A percentile compares a stretch with the other conserved stretches of the same genome.
Evolutionary conservation across 2,329 filamentous ascomycete genomes (phyloP).

Genomic region (Aspergillus sp.): DNA sequence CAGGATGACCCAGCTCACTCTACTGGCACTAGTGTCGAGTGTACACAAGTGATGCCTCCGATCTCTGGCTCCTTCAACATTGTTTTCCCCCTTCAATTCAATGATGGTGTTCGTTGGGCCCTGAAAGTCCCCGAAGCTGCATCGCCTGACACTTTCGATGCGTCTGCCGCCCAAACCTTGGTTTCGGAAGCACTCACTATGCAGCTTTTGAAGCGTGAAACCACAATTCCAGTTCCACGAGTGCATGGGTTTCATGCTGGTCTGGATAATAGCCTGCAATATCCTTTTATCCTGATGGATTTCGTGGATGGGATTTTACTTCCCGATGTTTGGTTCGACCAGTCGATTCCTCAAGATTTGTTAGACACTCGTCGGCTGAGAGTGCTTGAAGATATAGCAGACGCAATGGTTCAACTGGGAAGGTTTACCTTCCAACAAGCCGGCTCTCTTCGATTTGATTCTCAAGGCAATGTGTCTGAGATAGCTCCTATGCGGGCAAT

Average conservation of each 20-base stretch:
- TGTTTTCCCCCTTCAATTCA: conserved; percentile 4
- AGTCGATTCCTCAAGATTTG: conserved; percentile 1
- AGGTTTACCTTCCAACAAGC: conserved; percentile 10
- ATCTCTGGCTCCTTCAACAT: conserved; percentile 4
- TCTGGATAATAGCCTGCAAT: conserved; percentile 14
- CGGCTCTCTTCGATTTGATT: conserved; percentile 8
- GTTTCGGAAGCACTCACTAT: conserved; percentile 24
- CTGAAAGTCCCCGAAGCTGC: conserved; percentile 2
- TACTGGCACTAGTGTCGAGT: too few relatives aligned
- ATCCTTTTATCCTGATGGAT: conserved; percentile 24
- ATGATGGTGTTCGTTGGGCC: conserved; percentile 1
- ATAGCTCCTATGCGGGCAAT: conserved; percentile 2
- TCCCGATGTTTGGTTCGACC: conserved; percentile 23
- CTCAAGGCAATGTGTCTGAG: conserved; percentile 2
- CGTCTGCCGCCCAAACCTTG: conserved; percentile 1
- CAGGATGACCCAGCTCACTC: too few relatives aligned
- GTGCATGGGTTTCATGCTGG: conserved; percentile 22
- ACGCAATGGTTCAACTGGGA: conserved; percentile 16
- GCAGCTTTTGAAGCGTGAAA: conserved; percentile 22
- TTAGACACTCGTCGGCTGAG: conserved; percentile 5
- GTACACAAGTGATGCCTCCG: too few relatives aligned
- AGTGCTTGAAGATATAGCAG: conserved; percentile 11
- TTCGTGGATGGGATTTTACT: conserved; percentile 18
- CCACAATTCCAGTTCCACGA: conserved; percentile 24
- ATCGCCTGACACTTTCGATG: conserved; percentile 3